phyloP scores from a whole-genome alignment of 2,329 filamentous ascomycete species.

The Paracamarosporium sp. region DNA sequence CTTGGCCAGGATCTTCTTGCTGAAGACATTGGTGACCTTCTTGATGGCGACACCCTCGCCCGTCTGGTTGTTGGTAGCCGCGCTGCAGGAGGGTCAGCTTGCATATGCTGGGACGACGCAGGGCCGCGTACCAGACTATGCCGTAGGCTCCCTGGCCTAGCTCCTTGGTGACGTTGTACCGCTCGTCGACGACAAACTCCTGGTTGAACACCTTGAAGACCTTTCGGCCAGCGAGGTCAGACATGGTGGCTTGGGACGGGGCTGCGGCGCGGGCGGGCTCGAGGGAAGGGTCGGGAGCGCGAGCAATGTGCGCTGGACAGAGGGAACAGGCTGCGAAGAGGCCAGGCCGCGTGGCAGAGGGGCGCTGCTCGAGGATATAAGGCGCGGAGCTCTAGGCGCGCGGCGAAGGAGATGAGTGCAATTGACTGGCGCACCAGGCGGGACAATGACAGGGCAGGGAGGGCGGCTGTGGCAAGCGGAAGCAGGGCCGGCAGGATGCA shows the following conservation, averaged over 20 bases:
- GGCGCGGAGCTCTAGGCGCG: conserved; percentile 32
- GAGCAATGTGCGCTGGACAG: conserved; percentile 1
- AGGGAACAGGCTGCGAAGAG: conserved; percentile 5
- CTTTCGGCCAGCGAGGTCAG: conserved; percentile 75
- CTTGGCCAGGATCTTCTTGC: conserved; percentile 99
- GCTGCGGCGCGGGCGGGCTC: conserved; percentile 4
- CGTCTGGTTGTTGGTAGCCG: conserved; percentile 88
- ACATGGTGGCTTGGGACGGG: conserved; percentile 52
- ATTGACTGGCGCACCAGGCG: conserved; percentile 18
- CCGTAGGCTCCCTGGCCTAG: conserved; percentile 97
- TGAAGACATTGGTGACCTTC: conserved; percentile 99
- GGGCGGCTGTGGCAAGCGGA: conserved; percentile 27
- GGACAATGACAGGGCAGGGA: conserved; percentile 24
- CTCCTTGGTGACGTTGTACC: conserved; percentile 98
- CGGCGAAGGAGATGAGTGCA: conserved; percentile 34
- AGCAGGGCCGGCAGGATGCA: conserved; percentile 16
- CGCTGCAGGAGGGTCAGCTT: conserved; percentile 61
- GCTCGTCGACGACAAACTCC: conserved; percentile 97
- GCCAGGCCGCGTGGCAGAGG: conserved; percentile 12
- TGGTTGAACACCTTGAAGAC: conserved; percentile 81
- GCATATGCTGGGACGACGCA: conserved; percentile 3
- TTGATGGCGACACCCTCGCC: conserved; percentile 97
- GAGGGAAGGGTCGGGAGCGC: not conserved
- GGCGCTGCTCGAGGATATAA: conserved; percentile 29
- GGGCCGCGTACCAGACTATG: conserved; percentile 82